Percentiles rank a stretch among this genome's conserved stretches.
Evolutionary conservation across 148 eudicot genomes (phyloP).

Genomic region (Diospyros lotus): DNA sequence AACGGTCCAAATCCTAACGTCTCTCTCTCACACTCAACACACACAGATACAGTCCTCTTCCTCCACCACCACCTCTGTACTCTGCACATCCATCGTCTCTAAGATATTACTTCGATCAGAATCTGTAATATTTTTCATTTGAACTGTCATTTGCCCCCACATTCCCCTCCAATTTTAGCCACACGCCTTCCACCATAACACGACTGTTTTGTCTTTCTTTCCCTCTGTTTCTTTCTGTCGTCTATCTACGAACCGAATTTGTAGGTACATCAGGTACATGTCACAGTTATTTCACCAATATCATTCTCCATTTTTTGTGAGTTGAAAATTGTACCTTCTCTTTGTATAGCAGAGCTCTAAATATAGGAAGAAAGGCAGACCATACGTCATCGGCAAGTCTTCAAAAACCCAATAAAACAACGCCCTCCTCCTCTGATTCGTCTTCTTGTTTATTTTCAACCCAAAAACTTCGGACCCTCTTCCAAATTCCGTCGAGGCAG

Average conservation of each 20-base stretch:
- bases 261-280: no score
- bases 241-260: neutral
- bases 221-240: neutral
- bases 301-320: neutral
- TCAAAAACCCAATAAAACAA: constrained; percentile 1
- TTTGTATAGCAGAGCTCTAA: neutral
- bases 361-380: neutral
- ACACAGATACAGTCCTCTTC: neutral
- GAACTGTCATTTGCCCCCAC: neutral
- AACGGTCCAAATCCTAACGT: constrained; percentile 18
- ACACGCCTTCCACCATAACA: neutral
- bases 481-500: neutral
- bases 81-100: constrained; percentile 4
- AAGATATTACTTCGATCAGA: neutral
- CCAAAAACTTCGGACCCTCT: neutral
- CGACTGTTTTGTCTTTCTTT: neutral
- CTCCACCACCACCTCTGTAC: neutral
- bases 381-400: neutral
- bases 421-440: neutral
- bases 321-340: neutral
- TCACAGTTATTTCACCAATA: neutral
- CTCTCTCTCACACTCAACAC: neutral
- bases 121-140: neutral
- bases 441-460: neutral
- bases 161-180: constrained; percentile 10